Base-by-base conservation (phyloP, 371 early-diverging fungal genomes). In the Neoconidiobolus thromboides region DNA sequence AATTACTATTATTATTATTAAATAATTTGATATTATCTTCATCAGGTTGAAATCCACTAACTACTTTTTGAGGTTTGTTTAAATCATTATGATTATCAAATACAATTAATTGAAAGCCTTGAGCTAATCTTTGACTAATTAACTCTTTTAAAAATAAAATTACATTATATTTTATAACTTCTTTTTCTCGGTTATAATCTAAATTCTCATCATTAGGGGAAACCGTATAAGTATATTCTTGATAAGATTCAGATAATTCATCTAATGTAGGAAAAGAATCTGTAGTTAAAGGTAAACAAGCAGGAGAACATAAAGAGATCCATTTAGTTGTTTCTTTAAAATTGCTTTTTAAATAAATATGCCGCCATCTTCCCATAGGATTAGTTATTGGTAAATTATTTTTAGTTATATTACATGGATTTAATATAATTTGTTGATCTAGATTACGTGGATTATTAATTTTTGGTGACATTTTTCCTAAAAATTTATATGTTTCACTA, bases 41-140 rank as follows among this genome's bases (percentile, higher is more conserved):
- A 12, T 40, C 55, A 42, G 37, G 55, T 6, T 58, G 58, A 40
- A 48, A 48, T 5, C 58, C 58, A 44, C 43, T 38, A 38, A 55
- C 48, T 6, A 54, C 53, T 52, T 64, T 43, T 10, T 47, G 61
- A 48, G 54, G 48, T 36, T 10, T 38, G 47, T 4, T 50, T 14
- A 14, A 4, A 38, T 56, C 55, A 40, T 3, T 53, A 26, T 26
- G 26, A 10, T 59, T n/a, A 36, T 59, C 50, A 14, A 67, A 63
- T 1, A 86, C 79, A 61, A 92, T 83, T 37, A 95, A 75, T 70
- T 95, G 95, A 65, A 91, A 96, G 3, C 95, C 96, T 69, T 96
- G 94, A 9, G 89, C 80, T 47, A 96, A 68, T 37, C 97, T 76
- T 67, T 92, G 94, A 40, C 82, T 81, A 9, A 95, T 78, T 70